A percentile compares a stretch with the other conserved stretches of the same genome.
phyloP scores from a whole-genome alignment of 805 yeast genomes.

The Schizosaccharomyces lindneri region DNA sequence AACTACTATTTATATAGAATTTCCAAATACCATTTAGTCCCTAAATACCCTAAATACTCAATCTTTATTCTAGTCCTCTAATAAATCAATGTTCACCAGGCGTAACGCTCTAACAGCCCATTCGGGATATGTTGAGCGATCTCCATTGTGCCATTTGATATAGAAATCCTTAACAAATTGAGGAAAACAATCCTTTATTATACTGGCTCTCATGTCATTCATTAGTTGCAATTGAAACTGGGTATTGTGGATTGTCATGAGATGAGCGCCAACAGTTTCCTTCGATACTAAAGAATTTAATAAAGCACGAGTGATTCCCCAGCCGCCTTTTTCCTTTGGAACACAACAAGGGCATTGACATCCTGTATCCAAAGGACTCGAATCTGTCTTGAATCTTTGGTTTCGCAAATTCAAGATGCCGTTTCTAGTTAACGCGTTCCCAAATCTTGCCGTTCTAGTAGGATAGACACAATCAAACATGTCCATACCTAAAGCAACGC shows the following conservation, averaged over 20 bases:
- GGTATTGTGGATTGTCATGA: slow-evolving; percentile 20
- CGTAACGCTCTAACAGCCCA: slow-evolving; percentile 22
- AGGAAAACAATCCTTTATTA: slow-evolving; percentile 17
- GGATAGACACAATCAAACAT: slow-evolving; percentile 24
- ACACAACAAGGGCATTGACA: slow-evolving; percentile 20
- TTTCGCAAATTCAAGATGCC: slow-evolving; percentile 17
- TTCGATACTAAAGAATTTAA: slow-evolving; percentile 16
- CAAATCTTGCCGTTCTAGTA: slow-evolving; percentile 21
- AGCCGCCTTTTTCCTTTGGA: slow-evolving; percentile 14
- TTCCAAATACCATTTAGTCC: background rate
- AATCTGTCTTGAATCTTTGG: slow-evolving; percentile 15
- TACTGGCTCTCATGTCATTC: slow-evolving; percentile 18
- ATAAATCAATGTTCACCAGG: slow-evolving; percentile 15
- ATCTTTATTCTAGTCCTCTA: slow-evolving; percentile 3
- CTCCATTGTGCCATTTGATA: slow-evolving; percentile 14
- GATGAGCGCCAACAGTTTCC: slow-evolving; percentile 22
- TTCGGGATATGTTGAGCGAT: slow-evolving; percentile 14
- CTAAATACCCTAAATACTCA: background rate
- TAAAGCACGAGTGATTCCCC: slow-evolving; percentile 18
- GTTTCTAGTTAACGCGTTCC: slow-evolving; percentile 19
- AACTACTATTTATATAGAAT: too few relatives aligned
- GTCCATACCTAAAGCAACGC: slow-evolving; percentile 23
- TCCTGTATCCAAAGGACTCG: slow-evolving; percentile 17
- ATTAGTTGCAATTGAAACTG: slow-evolving; percentile 20
- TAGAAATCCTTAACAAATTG: slow-evolving; percentile 17